Evolutionary conservation across 176 grass and related monocot genomes (phyloP).

Genomic region (Zizania latifolia): DNA sequence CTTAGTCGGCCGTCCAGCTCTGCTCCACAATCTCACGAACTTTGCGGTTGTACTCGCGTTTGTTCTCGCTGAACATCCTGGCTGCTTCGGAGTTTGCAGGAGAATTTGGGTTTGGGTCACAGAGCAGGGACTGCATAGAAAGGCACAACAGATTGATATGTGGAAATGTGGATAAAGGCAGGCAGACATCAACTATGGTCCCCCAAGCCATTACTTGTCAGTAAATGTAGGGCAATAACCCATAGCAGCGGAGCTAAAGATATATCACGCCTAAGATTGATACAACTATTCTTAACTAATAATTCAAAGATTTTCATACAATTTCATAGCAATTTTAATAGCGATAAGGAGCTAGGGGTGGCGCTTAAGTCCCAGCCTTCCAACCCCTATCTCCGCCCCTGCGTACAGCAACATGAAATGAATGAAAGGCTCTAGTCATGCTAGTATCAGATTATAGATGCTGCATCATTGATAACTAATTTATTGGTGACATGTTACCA

Average conservation of each 20-base stretch:
- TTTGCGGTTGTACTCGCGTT: slow-evolving; percentile 88
- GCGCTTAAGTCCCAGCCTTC: too few relatives aligned
- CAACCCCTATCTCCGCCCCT: too few relatives aligned
- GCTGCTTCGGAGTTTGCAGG: slow-evolving; percentile 92
- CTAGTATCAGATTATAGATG: not conserved
- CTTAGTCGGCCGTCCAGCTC: slow-evolving; percentile 89
- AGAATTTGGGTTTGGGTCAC: slow-evolving; percentile 90
- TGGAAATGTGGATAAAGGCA: not conserved
- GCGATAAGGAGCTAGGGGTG: too few relatives aligned
- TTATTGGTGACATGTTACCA: not conserved
- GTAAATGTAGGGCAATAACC: not conserved
- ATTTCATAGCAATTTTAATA: too few relatives aligned
- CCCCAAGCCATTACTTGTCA: not conserved
- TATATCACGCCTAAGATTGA: too few relatives aligned
- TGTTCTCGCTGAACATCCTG: slow-evolving; percentile 84
- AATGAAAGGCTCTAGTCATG: not conserved
- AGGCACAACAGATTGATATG: not conserved
- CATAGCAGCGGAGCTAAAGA: too few relatives aligned
- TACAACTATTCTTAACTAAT: too few relatives aligned
- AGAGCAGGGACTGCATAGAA: slow-evolving; percentile 68
- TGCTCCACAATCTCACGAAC: slow-evolving; percentile 83
- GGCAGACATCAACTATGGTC: not conserved
- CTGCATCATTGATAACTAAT: not conserved
- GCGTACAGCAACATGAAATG: not conserved
- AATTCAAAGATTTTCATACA: too few relatives aligned